phyloP scores from a whole-genome alignment of 2,329 filamentous ascomycete genomes.

The Talaromyces sp. region DNA sequence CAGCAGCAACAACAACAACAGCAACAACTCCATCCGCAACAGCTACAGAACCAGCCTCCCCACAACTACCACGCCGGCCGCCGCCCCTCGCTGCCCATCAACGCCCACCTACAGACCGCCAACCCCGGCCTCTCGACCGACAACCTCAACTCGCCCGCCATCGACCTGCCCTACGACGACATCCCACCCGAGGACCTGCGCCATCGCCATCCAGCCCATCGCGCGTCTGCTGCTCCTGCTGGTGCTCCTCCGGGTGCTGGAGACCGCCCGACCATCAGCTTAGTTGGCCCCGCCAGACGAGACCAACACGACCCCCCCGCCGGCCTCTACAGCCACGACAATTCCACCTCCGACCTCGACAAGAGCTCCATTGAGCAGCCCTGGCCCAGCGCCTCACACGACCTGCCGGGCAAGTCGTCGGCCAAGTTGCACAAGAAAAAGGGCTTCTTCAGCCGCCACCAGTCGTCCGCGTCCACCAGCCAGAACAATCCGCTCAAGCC shows the following conservation, averaged over 20 bases:
- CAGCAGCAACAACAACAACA: conserved; percentile 1
- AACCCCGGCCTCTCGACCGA: background rate
- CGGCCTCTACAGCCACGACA: conserved; percentile 11
- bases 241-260: background rate
- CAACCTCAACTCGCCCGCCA: background rate
- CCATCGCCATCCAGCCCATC: conserved; percentile 10
- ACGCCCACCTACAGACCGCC: background rate
- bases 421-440: conserved; percentile 13
- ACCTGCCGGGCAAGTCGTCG: conserved; percentile 11
- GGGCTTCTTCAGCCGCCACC: conserved; percentile 10
- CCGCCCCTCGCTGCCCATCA: background rate
- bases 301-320: conserved; percentile 14
- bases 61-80: background rate
- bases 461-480: conserved; percentile 11
- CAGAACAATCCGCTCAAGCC: background rate
- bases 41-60: background rate
- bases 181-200: background rate
- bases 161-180: conserved; percentile 1
- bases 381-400: conserved; percentile 15
- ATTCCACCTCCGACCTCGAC: conserved; percentile 15
- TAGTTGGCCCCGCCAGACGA: conserved; percentile 7
- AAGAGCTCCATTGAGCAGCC: conserved; percentile 14
- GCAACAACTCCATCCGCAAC: background rate
- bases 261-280: conserved; percentile 9
- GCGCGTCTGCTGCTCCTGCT: background rate